Evolutionary conservation across 2,329 filamentous ascomycete genomes (phyloP).

Genomic region (Daldinia sp.): DNA sequence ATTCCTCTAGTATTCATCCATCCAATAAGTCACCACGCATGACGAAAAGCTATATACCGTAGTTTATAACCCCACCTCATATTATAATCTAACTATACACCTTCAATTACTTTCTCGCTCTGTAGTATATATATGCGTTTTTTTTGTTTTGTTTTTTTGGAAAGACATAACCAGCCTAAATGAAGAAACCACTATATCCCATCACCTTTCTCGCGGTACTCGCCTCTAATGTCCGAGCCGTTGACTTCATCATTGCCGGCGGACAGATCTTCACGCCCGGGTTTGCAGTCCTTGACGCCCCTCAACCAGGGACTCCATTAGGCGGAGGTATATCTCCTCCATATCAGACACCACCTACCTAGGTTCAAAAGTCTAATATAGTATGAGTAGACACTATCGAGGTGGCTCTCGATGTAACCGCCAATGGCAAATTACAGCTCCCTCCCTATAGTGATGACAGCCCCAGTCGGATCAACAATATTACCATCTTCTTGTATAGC

Average conservation of each 20-base stretch:
- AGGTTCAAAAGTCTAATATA: slow-evolving; percentile 35
- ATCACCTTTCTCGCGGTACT: slow-evolving; percentile 49
- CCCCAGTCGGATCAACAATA: slow-evolving; percentile 70
- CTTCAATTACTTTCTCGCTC: neutral
- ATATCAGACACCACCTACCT: neutral
- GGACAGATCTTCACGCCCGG: slow-evolving; percentile 79
- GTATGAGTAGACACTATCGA: slow-evolving; percentile 66
- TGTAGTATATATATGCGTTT: slow-evolving; percentile 17
- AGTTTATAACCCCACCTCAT: slow-evolving; percentile 21
- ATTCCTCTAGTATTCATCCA: slow-evolving; percentile 7
- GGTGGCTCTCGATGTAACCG: slow-evolving; percentile 74
- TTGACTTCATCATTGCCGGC: slow-evolving; percentile 69
- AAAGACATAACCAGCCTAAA: slow-evolving; percentile 28
- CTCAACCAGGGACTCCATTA: slow-evolving; percentile 72
- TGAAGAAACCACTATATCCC: slow-evolving; percentile 40
- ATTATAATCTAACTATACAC: slow-evolving; percentile 6
- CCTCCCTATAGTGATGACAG: slow-evolving; percentile 67
- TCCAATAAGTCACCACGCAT: slow-evolving; percentile 11
- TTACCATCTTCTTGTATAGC: slow-evolving; percentile 76
- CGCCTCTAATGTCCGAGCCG: slow-evolving; percentile 48
- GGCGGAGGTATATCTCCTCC: slow-evolving; percentile 66
- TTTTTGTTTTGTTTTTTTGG: neutral
- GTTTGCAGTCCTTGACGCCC: slow-evolving; percentile 74
- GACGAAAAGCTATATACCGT: slow-evolving; percentile 1
- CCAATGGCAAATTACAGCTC: slow-evolving; percentile 72